Percentiles rank a stretch among this genome's conserved stretches.
phyloP scores from a whole-genome alignment of 2,329 filamentous ascomycete species.

The Hymenoscyphus infarciens region DNA sequence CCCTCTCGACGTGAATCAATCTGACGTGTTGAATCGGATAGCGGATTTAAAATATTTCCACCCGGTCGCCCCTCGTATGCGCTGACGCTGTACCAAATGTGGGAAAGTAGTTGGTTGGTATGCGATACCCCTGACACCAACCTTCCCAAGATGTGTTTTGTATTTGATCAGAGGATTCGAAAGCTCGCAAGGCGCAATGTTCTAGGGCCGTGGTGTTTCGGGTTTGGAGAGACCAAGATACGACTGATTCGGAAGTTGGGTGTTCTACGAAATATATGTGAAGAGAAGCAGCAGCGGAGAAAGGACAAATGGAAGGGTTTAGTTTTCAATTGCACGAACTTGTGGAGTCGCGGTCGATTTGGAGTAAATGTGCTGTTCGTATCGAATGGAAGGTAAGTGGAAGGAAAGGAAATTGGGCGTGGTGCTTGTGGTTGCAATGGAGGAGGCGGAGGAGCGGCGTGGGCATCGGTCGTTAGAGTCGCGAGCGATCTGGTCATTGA shows the following conservation, averaged over 20 bases:
- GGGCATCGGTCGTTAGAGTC: background rate
- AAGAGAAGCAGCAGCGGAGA: background rate
- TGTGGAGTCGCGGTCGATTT: background rate
- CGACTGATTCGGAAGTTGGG: background rate
- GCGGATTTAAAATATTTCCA: background rate
- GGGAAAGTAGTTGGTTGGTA: background rate
- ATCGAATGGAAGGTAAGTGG: background rate
- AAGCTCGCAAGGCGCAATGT: background rate
- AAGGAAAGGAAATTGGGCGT: background rate
- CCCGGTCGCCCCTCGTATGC: background rate
- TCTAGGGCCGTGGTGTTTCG: background rate
- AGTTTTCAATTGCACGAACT: background rate
- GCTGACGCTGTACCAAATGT: background rate
- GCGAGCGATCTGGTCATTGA: background rate
- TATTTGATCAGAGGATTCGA: background rate
- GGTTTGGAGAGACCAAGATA: background rate
- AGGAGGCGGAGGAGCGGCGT: background rate
- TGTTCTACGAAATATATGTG: background rate
- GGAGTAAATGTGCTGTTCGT: conserved; percentile 2
- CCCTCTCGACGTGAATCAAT: background rate
- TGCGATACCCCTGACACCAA: background rate
- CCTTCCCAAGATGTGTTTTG: background rate
- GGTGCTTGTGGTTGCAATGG: background rate
- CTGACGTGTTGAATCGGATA: background rate
- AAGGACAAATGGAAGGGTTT: background rate